phyloP scores from a whole-genome alignment of 2,329 filamentous ascomycete species.

The Phyllosticta citrichinensis region DNA sequence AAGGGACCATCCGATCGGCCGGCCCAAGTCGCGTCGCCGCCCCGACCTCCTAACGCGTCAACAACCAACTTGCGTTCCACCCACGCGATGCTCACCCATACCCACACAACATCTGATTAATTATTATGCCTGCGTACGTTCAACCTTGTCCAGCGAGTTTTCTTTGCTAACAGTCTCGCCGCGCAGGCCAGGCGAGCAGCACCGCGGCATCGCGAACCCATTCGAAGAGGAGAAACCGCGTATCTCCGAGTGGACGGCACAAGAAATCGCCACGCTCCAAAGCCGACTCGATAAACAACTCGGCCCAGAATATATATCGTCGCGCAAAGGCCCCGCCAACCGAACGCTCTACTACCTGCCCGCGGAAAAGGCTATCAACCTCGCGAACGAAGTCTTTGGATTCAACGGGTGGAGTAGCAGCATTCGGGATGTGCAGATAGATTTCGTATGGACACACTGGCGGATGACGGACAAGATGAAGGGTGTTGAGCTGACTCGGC shows the following conservation, averaged over 20 bases:
- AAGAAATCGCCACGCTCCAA: slow-evolving; percentile 81
- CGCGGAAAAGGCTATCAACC: slow-evolving; percentile 92
- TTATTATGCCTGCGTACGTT: slow-evolving; percentile 4
- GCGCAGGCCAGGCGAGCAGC: slow-evolving; percentile 28
- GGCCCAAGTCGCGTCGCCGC: background rate
- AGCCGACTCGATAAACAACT: slow-evolving; percentile 83
- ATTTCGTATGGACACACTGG: slow-evolving; percentile 53
- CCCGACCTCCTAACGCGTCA: background rate
- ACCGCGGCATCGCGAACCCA: slow-evolving; percentile 51
- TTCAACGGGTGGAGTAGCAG: slow-evolving; percentile 97
- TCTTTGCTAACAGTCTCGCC: background rate
- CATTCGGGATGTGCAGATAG: slow-evolving; percentile 90
- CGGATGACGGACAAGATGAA: background rate
- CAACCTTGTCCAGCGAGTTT: background rate
- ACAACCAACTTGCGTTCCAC: background rate
- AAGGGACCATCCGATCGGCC: background rate
- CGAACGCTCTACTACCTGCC: slow-evolving; percentile 86
- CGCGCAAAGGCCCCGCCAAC: slow-evolving; percentile 71
- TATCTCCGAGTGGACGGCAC: slow-evolving; percentile 75
- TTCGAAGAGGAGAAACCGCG: slow-evolving; percentile 67
- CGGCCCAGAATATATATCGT: slow-evolving; percentile 90
- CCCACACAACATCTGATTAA: background rate
- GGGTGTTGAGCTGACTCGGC: slow-evolving; percentile 12
- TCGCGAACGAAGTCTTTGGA: slow-evolving; percentile 90
- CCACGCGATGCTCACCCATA: background rate